These are phyloP conservation scores for Penicillium tannophilum DNA, from an alignment of 495 filamentous ascomycete genomes.

Conservation along the genomic window DNA sequence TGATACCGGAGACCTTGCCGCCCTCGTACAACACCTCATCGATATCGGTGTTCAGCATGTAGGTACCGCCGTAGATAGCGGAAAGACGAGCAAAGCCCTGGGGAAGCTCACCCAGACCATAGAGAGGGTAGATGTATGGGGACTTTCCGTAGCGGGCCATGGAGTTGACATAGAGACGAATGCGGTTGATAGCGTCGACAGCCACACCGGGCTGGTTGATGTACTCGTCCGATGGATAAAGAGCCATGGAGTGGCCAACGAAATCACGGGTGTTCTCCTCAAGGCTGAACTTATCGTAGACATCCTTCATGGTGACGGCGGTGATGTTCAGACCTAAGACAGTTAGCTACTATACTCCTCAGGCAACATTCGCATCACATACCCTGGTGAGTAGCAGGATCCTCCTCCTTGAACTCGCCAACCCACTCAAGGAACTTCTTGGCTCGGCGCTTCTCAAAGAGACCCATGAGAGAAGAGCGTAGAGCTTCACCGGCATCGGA, in stretches of 20 bases:
- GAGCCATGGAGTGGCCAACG: slow-evolving; percentile 96
- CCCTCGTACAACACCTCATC: slow-evolving; percentile 83
- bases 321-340: slow-evolving; percentile 76
- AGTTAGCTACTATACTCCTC: slow-evolving; percentile 23
- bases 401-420: slow-evolving; percentile 81
- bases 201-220: slow-evolving; percentile 71
- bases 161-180: slow-evolving; percentile 95
- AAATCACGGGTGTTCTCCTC: slow-evolving; percentile 94
- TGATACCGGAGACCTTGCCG: slow-evolving; percentile 87
- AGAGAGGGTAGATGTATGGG: slow-evolving; percentile 98
- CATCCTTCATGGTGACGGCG: slow-evolving; percentile 87
- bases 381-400: slow-evolving; percentile 88
- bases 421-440: slow-evolving; percentile 98
- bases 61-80: slow-evolving; percentile 97
- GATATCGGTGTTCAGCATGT: slow-evolving; percentile 96
- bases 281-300: slow-evolving; percentile 96
- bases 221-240: slow-evolving; percentile 88
- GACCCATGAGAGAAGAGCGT: slow-evolving; percentile 89
- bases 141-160: slow-evolving; percentile 98
- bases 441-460: slow-evolving; percentile 96
- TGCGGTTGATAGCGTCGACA: slow-evolving; percentile 85
- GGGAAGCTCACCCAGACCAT: slow-evolving; percentile 94
- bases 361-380: slow-evolving; percentile 25
- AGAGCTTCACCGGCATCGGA: slow-evolving; percentile 91
- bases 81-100: slow-evolving; percentile 98